Evolutionary conservation across 2,329 filamentous ascomycete species (phyloP).

Genomic region (Microsporum canis): DNA sequence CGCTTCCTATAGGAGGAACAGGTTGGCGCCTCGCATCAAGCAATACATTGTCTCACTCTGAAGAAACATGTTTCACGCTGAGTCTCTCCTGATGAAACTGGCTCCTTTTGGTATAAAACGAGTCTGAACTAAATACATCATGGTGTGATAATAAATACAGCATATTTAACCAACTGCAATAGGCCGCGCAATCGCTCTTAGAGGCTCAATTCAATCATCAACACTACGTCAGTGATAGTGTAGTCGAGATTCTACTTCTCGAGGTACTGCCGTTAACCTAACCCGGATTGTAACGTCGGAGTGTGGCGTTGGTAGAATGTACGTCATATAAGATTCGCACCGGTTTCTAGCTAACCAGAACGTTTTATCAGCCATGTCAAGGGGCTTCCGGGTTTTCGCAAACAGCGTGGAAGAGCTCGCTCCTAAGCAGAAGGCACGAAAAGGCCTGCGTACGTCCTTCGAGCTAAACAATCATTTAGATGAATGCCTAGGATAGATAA

Average conservation of each 20-base stretch:
- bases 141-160: neutral
- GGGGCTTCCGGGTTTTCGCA: neutral
- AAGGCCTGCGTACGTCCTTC: too few species aligned
- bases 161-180: slow-evolving; percentile 4
- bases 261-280: slow-evolving; percentile 41
- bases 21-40: neutral
- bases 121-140: neutral
- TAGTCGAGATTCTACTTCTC: slow-evolving; percentile 36
- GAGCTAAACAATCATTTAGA: too few species aligned
- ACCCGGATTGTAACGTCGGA: slow-evolving; percentile 42
- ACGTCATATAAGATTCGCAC: neutral
- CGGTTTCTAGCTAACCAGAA: neutral
- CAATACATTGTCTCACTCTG: neutral
- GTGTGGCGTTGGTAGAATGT: slow-evolving; percentile 37
- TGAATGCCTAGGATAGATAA: too few species aligned
- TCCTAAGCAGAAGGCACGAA: too few species aligned
- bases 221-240: slow-evolving; percentile 25
- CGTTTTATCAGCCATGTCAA: slow-evolving; percentile 34
- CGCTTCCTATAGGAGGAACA: neutral
- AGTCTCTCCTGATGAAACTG: neutral
- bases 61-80: neutral
- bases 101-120: neutral
- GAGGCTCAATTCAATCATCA: slow-evolving; percentile 32
- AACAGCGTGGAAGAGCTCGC: too few species aligned
- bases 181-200: slow-evolving; percentile 16